Evolutionary conservation across 164 flowering plant genomes (phyloP).

Genomic region (Aristolochia fimbriata): DNA sequence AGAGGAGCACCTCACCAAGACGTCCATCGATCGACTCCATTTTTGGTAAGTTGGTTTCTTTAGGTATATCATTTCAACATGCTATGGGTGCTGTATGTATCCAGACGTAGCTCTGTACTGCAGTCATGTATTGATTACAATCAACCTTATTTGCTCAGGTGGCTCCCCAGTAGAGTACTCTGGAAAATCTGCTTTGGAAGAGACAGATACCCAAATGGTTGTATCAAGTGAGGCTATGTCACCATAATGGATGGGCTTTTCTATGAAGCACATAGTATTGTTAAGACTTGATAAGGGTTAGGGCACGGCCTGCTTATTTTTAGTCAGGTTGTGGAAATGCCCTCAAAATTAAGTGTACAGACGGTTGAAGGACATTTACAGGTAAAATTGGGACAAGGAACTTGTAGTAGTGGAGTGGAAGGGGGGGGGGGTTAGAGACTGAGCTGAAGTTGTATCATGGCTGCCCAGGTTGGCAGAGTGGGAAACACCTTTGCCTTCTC

Average conservation of each 20-base stretch:
- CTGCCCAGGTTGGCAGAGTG: conserved; percentile 40
- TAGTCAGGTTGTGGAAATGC: conserved; percentile 24
- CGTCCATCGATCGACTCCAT: conserved; percentile 30
- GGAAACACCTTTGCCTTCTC: conserved; percentile 22
- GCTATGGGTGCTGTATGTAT: neutral
- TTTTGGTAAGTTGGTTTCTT: conserved; percentile 21
- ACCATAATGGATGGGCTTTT: conserved; percentile 11
- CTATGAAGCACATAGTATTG: conserved; percentile 6
- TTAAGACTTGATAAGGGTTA: conserved; percentile 1
- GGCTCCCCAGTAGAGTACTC: conserved; percentile 38
- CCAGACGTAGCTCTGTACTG: neutral
- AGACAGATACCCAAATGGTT: conserved; percentile 13
- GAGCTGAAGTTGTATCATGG: conserved; percentile 11
- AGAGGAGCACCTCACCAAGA: conserved; percentile 20
- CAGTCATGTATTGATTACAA: neutral
- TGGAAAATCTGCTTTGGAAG: conserved; percentile 14
- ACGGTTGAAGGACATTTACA: neutral
- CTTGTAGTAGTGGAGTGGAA: neutral
- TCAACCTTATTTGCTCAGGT: conserved; percentile 21
- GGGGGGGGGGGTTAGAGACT: neutral
- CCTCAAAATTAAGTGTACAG: conserved; percentile 23
- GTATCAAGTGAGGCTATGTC: conserved; percentile 32
- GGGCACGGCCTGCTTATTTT: conserved; percentile 32
- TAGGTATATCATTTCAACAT: neutral
- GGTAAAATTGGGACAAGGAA: conserved; percentile 1